Percentiles rank a stretch among this genome's conserved stretches.
Conservation (phyloP, 2,329 filamentous ascomycete genomes). For the Aspergillus glaucus region DNA sequence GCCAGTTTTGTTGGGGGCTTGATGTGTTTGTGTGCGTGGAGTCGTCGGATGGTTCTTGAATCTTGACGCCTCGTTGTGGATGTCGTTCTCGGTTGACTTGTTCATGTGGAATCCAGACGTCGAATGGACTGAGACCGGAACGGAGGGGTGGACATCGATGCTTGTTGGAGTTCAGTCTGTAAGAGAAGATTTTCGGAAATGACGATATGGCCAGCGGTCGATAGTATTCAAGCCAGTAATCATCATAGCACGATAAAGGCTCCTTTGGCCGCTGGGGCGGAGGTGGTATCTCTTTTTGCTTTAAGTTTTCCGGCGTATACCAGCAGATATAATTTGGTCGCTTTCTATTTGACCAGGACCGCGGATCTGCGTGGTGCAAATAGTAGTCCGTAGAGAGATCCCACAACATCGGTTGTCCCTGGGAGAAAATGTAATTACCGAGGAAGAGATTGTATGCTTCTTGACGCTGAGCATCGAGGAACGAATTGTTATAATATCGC, state of each 20-base stretch:
- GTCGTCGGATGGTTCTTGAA: conserved; percentile 54
- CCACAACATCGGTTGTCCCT: conserved; percentile 93
- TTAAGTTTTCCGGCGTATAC: conserved; percentile 70
- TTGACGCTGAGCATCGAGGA: conserved; percentile 93
- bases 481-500: conserved; percentile 97
- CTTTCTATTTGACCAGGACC: conserved; percentile 59
- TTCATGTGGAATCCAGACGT: conserved; percentile 57
- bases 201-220: conserved; percentile 80
- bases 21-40: conserved; percentile 30
- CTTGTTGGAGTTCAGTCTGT: conserved; percentile 83
- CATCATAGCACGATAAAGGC: conserved; percentile 60
- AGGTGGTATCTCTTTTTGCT: conserved; percentile 55
- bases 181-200: conserved; percentile 86
- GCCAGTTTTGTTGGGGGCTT: conserved; percentile 26
- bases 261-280: conserved; percentile 24
- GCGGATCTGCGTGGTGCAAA: conserved; percentile 81
- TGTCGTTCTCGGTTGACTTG: conserved; percentile 55
- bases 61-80: conserved; percentile 54
- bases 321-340: conserved; percentile 76
- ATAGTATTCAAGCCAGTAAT: conserved; percentile 98
- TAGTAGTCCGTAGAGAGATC: conserved; percentile 94
- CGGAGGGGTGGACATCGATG: conserved; percentile 66
- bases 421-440: conserved; percentile 84
- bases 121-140: conserved; percentile 76
- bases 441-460: conserved; percentile 97